These are phyloP conservation scores for Stemphylium vesicarium DNA, from an alignment of 2,329 filamentous ascomycete genomes.

Conservation along the genomic window DNA sequence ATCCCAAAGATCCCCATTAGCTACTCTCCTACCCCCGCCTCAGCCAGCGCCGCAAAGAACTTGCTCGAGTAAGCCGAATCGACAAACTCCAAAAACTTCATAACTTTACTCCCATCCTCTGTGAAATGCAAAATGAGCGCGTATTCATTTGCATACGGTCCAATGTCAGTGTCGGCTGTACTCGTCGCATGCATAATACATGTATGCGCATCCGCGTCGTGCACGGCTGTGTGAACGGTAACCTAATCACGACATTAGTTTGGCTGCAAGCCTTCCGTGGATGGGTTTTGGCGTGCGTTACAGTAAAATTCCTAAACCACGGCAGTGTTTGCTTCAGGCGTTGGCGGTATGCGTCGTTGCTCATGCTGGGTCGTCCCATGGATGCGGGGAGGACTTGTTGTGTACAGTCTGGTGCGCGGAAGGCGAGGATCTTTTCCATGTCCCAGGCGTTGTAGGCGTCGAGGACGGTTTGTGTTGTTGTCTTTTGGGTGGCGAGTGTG, in stretches of 20 bases:
- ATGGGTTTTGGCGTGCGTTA: too few relatives aligned
- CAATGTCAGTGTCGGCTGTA: constrained; percentile 2
- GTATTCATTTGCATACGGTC: constrained; percentile 3
- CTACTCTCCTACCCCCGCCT: neutral
- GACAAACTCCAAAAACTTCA: constrained; percentile 3
- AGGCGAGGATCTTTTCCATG: constrained; percentile 3
- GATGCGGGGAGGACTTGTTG: constrained; percentile 6
- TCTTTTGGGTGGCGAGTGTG: constrained; percentile 3
- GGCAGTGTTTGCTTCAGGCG: neutral
- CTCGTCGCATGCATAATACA: constrained; percentile 4
- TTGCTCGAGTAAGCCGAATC: constrained; percentile 6
- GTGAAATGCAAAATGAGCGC: constrained; percentile 4
- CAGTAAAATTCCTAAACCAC: constrained; percentile 8
- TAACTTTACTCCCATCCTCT: constrained; percentile 1
- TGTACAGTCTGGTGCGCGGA: constrained; percentile 7
- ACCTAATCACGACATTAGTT: neutral
- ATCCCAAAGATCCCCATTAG: neutral
- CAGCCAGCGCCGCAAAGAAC: constrained; percentile 3
- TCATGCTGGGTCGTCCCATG: constrained; percentile 2
- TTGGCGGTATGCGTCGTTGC: constrained; percentile 9
- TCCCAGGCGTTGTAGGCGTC: constrained; percentile 13
- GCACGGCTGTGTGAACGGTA: neutral
- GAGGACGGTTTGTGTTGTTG: constrained; percentile 5
- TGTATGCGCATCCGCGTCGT: neutral
- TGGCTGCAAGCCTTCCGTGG: too few relatives aligned